phyloP scores from a whole-genome alignment of 1,284 basidiomycete genomes.

The Takashimella tepidaria region DNA sequence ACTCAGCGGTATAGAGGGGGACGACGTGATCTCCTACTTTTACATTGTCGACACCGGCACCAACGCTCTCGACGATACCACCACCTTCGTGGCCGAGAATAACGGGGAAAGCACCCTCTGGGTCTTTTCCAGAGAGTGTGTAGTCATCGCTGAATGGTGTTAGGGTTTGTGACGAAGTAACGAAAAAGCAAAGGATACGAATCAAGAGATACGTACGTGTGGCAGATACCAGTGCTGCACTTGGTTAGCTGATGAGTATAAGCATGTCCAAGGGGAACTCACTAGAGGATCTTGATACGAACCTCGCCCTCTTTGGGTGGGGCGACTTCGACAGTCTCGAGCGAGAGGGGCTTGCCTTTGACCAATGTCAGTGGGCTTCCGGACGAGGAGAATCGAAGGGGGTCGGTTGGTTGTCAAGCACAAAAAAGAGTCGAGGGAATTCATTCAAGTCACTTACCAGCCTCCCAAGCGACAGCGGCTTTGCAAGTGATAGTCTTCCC shows the following conservation, averaged over 20 bases:
- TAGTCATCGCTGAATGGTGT: constrained; percentile 64
- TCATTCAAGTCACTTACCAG: constrained; percentile 52
- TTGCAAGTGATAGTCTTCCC: constrained; percentile 75
- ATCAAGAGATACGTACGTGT: constrained; percentile 56
- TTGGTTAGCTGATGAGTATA: constrained; percentile 6
- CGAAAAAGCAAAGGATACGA: neutral
- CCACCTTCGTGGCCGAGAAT: constrained; percentile 80
- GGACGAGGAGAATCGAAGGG: neutral
- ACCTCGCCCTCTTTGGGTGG: constrained; percentile 90
- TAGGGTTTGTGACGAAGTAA: neutral
- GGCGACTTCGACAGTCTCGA: constrained; percentile 90
- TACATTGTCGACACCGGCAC: constrained; percentile 86
- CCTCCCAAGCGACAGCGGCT: constrained; percentile 94
- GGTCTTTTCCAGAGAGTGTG: constrained; percentile 92
- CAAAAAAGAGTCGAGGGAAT: no score
- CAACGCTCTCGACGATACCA: constrained; percentile 76
- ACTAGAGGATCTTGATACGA: constrained; percentile 85
- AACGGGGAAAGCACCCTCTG: constrained; percentile 93
- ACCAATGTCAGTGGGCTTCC: no score
- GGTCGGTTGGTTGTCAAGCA: no score
- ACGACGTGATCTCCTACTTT: constrained; percentile 86
- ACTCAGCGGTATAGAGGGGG: constrained; percentile 93
- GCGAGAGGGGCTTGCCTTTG: constrained; percentile 65
- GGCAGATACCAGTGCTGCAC: constrained; percentile 78
- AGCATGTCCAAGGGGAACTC: constrained; percentile 24